Evolutionary conservation across 2,329 filamentous ascomycete species (phyloP).

Genomic region (Penicillium sp.): DNA sequence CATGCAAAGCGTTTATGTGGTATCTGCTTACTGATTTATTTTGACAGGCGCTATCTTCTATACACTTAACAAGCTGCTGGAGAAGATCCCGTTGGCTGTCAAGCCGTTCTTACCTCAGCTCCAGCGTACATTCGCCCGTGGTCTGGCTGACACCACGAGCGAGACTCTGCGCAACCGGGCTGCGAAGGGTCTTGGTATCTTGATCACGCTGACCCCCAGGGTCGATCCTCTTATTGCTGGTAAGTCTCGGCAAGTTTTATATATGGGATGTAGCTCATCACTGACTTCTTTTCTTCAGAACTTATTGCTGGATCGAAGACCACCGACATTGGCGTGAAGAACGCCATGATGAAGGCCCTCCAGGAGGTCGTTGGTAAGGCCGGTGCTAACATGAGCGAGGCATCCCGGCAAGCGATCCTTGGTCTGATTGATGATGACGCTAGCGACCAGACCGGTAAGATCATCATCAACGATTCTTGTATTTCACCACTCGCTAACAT

Average conservation of each 20-base stretch:
- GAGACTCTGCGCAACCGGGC: slow-evolving; percentile 83
- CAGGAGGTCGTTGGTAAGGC: slow-evolving; percentile 97
- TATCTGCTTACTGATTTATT: slow-evolving; percentile 18
- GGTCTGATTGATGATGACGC: slow-evolving; percentile 81
- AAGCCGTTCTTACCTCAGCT: slow-evolving; percentile 97
- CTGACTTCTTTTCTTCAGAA: slow-evolving; percentile 52
- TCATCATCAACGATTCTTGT: not conserved
- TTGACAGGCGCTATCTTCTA: slow-evolving; percentile 76
- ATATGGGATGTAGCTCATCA: not conserved
- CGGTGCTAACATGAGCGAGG: slow-evolving; percentile 89
- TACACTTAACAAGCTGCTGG: slow-evolving; percentile 88
- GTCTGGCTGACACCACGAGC: slow-evolving; percentile 87
- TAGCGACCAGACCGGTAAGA: slow-evolving; percentile 66
- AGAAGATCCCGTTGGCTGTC: slow-evolving; percentile 92
- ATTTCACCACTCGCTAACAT: slow-evolving; percentile 16
- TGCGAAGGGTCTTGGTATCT: slow-evolving; percentile 86
- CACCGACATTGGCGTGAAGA: slow-evolving; percentile 77
- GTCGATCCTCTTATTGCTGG: slow-evolving; percentile 84
- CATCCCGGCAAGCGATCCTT: slow-evolving; percentile 80
- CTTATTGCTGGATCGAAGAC: slow-evolving; percentile 96
- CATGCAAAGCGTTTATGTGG: not conserved
- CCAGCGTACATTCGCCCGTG: slow-evolving; percentile 95
- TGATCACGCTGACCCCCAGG: slow-evolving; percentile 92
- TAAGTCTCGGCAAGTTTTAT: slow-evolving; percentile 21
- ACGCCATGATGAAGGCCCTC: slow-evolving; percentile 93